Evolutionary conservation across 2,329 filamentous ascomycete genomes (phyloP), one percentile per base, ranked within the genome.

Genomic region (Fusarium acutatum): DNA sequence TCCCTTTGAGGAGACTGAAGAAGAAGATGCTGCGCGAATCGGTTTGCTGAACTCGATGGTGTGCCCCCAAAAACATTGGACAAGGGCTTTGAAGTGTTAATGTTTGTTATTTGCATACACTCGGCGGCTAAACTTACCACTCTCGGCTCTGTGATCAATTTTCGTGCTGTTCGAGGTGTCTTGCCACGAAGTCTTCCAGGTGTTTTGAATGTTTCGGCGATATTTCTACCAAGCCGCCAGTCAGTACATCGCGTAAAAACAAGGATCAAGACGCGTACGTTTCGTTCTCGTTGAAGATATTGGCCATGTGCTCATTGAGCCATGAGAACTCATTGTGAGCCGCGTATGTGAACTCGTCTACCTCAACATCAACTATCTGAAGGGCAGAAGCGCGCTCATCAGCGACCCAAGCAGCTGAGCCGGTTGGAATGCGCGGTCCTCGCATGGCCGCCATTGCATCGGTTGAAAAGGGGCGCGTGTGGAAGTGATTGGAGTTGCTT

Each of bases 231-330:
- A 37, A 69, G 46, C 30, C 35, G 47, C 22, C 34, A 56, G 50
- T 75, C 43, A 79, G 71, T 64, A 64, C 20, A 41, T 43, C 59
- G 60, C 52, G 46, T 57, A 28, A 47, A 43, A 56, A 46, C 26
- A 52, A 49, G 43, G 53, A 43, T 44, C 44, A 58, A 17, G 32
- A 71, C 71, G 59, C 80, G 79, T 89, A 98, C 96, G 95, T 90
- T 83, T 95, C 91, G 79, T 95, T 93, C 77, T 92, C 91, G 78
- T 91, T 92, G 81, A 98, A 97, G 79, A 99, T 94, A 72, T 97
- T 94, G 56, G 91, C 90, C 96, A 99, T 98, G 82, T 99, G 96
- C 84, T 98, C 96, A 80, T 99, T 98, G 77, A 99, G 87, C 96
- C 96, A 99, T 81, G 98, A 95, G 79, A 98, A 86, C 82, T 99